Evolutionary conservation across 352 stramenopile species (phyloP).

Genomic region (Globisporangium irregulare): DNA sequence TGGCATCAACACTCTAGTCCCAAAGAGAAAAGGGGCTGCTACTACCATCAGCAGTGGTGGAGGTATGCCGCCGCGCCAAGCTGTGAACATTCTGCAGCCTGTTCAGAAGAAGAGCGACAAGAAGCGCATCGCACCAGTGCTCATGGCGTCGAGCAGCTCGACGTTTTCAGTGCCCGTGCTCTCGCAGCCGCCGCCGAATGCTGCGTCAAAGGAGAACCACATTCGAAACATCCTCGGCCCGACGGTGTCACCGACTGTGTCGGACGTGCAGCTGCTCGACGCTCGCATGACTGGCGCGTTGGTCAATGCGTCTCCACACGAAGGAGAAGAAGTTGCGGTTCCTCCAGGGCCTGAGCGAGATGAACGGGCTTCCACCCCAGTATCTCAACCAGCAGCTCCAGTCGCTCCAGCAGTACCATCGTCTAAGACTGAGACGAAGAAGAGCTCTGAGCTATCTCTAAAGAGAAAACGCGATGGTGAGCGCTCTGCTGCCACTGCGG

Average conservation of each 20-base stretch:
- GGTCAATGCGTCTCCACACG: slow-evolving; percentile 19
- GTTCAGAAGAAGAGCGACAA: slow-evolving; percentile 52
- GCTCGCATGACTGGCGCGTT: slow-evolving; percentile 47
- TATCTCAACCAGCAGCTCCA: slow-evolving; percentile 13
- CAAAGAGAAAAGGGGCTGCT: slow-evolving; percentile 54
- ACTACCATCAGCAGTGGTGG: slow-evolving; percentile 1
- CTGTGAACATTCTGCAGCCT: slow-evolving; percentile 33
- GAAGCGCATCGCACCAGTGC: slow-evolving; percentile 59
- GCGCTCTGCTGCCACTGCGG: slow-evolving; percentile 15
- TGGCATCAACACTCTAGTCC: slow-evolving; percentile 48
- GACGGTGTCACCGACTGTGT: slow-evolving; percentile 46
- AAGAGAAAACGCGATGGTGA: slow-evolving; percentile 75
- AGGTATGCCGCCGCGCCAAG: slow-evolving; percentile 20
- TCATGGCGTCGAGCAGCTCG: slow-evolving; percentile 29
- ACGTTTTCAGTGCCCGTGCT: slow-evolving; percentile 1
- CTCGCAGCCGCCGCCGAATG: slow-evolving; percentile 22
- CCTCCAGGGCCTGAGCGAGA: background rate
- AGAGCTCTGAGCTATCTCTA: slow-evolving; percentile 33
- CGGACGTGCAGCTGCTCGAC: slow-evolving; percentile 52
- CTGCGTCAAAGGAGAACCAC: slow-evolving; percentile 71
- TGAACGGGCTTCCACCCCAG: background rate
- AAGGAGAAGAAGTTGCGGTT: slow-evolving; percentile 6
- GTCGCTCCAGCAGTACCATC: slow-evolving; percentile 17
- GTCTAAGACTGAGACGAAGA: slow-evolving; percentile 30
- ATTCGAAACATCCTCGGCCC: slow-evolving; percentile 77